A percentile compares a stretch with the other conserved stretches of the same genome.
These are phyloP conservation scores for Calonectria naviculata DNA, from an alignment of 2,329 filamentous ascomycete genomes.

Conservation along the genomic window DNA sequence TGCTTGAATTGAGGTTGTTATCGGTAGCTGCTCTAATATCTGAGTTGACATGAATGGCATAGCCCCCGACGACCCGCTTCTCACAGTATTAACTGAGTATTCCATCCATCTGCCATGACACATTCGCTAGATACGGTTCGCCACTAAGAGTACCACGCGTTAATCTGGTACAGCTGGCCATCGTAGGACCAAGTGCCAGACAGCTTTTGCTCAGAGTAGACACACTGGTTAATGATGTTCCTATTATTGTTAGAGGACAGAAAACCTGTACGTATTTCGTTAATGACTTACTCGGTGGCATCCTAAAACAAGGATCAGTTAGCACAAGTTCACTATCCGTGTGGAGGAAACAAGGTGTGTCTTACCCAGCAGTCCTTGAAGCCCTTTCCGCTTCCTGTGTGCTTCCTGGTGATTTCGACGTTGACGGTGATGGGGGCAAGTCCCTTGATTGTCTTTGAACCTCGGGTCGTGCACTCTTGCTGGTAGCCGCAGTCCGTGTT, in stretches of 20 bases:
- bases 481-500: slow-evolving; percentile 27
- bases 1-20: neutral
- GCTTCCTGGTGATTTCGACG: slow-evolving; percentile 24
- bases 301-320: neutral
- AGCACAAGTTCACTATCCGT: neutral
- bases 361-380: slow-evolving; percentile 31
- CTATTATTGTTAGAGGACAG: neutral
- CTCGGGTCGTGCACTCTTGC: slow-evolving; percentile 19
- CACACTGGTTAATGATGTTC: slow-evolving; percentile 29
- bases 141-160: neutral
- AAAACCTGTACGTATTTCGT: rapidly evolving
- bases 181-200: slow-evolving; percentile 17
- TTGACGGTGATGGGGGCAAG: slow-evolving; percentile 15
- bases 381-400: slow-evolving; percentile 26
- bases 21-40: neutral
- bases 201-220: slow-evolving; percentile 7
- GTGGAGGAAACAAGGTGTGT: neutral
- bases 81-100: neutral
- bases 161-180: slow-evolving; percentile 22
- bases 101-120: neutral
- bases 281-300: slow-evolving; percentile 21
- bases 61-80: neutral
- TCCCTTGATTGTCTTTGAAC: slow-evolving; percentile 10
- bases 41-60: neutral
- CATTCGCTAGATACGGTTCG: neutral